Percentiles rank a stretch among this genome's conserved stretches.
Conservation (phyloP, 2,329 filamentous ascomycete species). For the Colletotrichum plurivorum region DNA sequence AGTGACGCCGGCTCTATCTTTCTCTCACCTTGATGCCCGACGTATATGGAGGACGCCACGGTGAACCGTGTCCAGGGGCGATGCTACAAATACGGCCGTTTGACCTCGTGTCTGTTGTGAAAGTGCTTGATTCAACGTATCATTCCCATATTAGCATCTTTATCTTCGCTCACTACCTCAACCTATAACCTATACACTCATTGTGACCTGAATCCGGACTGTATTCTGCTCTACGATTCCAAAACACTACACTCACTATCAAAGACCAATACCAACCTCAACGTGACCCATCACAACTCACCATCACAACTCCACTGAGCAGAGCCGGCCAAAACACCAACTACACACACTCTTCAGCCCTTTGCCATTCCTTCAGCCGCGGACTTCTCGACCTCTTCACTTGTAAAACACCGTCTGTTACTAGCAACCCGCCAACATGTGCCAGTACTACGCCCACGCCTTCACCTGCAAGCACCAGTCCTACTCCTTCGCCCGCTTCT, state of each 20-base stretch:
- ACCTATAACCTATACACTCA: no score
- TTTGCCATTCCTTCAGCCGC: no score
- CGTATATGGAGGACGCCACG: background rate
- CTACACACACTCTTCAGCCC: no score
- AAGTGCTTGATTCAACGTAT: background rate
- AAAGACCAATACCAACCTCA: no score
- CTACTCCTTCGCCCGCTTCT: conserved; percentile 54
- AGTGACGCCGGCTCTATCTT: conserved; percentile 22
- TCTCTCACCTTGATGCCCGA: conserved; percentile 27
- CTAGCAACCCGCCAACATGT: conserved; percentile 51
- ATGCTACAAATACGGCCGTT: conserved; percentile 25
- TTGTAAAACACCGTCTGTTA: background rate
- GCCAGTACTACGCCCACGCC: conserved; percentile 55
- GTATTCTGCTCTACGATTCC: no score
- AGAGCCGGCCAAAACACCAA: no score
- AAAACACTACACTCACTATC: no score
- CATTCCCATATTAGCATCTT: background rate
- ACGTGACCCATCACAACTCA: no score
- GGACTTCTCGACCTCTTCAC: background rate
- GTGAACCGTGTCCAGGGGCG: conserved; percentile 5
- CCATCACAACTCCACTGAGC: no score
- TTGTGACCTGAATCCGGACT: no score
- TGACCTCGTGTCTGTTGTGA: no score
- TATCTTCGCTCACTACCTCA: background rate
- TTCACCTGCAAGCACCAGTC: conserved; percentile 53